Percentiles rank a stretch among this genome's conserved stretches.
phyloP scores from a whole-genome alignment of 495 filamentous ascomycete genomes.

The Neurospora africana region DNA sequence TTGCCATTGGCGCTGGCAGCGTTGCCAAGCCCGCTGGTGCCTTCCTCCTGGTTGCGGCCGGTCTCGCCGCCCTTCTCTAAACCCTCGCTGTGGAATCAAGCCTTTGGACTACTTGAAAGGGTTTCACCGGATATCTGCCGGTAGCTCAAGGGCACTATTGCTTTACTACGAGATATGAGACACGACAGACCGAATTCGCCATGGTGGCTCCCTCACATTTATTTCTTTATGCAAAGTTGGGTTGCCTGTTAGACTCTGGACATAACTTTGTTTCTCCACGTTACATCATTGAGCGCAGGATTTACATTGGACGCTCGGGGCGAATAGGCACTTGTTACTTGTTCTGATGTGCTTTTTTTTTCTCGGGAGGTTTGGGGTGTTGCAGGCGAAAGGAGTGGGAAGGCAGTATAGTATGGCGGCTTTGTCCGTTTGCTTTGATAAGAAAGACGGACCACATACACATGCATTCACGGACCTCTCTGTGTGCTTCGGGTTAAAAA shows the following conservation, averaged over 20 bases:
- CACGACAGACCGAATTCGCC: conserved; percentile 18
- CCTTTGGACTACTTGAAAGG: conserved; percentile 6
- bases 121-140: conserved; percentile 1
- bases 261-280: conserved; percentile 3
- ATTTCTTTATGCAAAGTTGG: conserved; percentile 22
- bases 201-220: conserved; percentile 7
- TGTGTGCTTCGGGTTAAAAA: not conserved
- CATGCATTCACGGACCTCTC: conserved; percentile 9
- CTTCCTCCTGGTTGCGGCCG: conserved; percentile 15
- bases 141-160: conserved; percentile 6
- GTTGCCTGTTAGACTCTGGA: conserved; percentile 13
- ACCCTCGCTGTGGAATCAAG: conserved; percentile 15
- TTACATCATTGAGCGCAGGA: conserved; percentile 3
- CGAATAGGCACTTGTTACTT: conserved; percentile 4
- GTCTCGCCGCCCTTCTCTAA: conserved; percentile 25
- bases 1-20: conserved; percentile 12
- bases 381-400: conserved; percentile 1
- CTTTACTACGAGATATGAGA: conserved; percentile 27
- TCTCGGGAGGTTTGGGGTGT: conserved; percentile 2
- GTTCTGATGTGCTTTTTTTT: conserved; percentile 6
- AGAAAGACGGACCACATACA: conserved; percentile 1
- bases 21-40: conserved; percentile 15
- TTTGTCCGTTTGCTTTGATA: conserved; percentile 12
- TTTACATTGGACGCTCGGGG: conserved; percentile 7
- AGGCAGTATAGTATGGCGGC: conserved; percentile 4